phyloP scores from a whole-genome alignment of 2,329 filamentous ascomycete genomes.

The Xenosphaeropsis pyriputrescens region DNA sequence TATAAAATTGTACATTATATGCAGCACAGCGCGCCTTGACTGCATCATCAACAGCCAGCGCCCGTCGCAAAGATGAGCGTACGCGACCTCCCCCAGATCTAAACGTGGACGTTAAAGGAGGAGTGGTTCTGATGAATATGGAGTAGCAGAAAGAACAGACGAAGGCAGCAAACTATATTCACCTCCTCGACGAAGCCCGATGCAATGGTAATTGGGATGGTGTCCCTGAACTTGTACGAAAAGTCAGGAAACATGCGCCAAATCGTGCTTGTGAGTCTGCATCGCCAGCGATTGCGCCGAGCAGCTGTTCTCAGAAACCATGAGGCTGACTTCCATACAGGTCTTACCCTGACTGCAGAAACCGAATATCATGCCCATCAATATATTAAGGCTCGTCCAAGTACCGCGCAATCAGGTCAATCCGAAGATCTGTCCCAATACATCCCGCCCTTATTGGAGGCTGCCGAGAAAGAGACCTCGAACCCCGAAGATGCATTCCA shows the following conservation, averaged over 20 bases:
- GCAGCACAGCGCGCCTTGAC: no score
- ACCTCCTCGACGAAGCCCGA: slow-evolving; percentile 70
- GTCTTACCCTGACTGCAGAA: slow-evolving; percentile 55
- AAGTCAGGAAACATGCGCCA: slow-evolving; percentile 87
- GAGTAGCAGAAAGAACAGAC: slow-evolving; percentile 27
- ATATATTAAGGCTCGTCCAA: slow-evolving; percentile 20
- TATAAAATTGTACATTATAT: no score
- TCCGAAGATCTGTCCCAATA: slow-evolving; percentile 13
- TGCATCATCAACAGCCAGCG: no score
- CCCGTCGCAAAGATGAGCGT: slow-evolving; percentile 1
- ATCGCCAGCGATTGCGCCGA: not conserved
- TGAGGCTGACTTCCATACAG: slow-evolving; percentile 23
- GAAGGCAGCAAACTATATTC: slow-evolving; percentile 74
- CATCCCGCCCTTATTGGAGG: slow-evolving; percentile 28
- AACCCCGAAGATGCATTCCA: slow-evolving; percentile 52
- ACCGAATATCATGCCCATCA: slow-evolving; percentile 51
- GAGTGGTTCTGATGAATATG: no score
- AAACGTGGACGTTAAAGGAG: no score
- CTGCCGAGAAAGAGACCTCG: slow-evolving; percentile 40
- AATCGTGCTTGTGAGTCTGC: slow-evolving; percentile 59
- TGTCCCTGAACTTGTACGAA: slow-evolving; percentile 78
- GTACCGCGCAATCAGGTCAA: slow-evolving; percentile 6
- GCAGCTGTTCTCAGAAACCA: no score
- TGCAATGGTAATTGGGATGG: slow-evolving; percentile 80
- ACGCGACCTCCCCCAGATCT: not conserved